These are phyloP conservation scores for Pseudonitzschia delicatissima DNA, from an alignment of 108 stramenopile genomes.

Conservation along the genomic window DNA sequence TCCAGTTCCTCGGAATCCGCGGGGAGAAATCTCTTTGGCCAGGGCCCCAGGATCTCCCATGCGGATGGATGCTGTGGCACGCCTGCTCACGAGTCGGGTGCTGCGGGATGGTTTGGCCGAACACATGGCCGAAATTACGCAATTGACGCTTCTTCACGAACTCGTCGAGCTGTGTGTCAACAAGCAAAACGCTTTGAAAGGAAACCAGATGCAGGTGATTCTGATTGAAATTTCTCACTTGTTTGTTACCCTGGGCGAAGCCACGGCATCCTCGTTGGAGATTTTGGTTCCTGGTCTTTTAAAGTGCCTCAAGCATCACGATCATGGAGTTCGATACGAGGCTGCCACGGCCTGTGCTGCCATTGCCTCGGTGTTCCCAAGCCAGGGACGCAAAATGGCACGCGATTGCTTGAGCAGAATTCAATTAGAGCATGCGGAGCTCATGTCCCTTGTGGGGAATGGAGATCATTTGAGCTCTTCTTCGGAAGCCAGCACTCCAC, in stretches of 20 bases:
- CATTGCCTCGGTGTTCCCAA: slow-evolving; percentile 60
- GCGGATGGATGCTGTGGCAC: slow-evolving; percentile 67
- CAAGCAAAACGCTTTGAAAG: slow-evolving; percentile 22
- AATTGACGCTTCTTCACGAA: slow-evolving; percentile 63
- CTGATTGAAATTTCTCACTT: slow-evolving; percentile 82
- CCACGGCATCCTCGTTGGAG: slow-evolving; percentile 61
- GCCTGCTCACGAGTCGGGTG: slow-evolving; percentile 57
- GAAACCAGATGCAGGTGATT: slow-evolving; percentile 78
- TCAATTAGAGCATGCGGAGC: slow-evolving; percentile 52
- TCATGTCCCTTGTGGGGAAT: slow-evolving; percentile 30
- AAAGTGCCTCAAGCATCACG: slow-evolving; percentile 55
- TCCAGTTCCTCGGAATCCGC: neutral
- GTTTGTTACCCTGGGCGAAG: slow-evolving; percentile 66
- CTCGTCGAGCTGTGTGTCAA: slow-evolving; percentile 43
- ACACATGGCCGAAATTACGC: slow-evolving; percentile 63
- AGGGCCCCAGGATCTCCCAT: slow-evolving; percentile 47
- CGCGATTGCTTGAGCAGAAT: slow-evolving; percentile 33
- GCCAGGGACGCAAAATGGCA: slow-evolving; percentile 49
- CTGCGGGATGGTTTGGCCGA: slow-evolving; percentile 70
- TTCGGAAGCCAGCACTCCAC: neutral
- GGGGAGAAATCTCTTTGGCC: slow-evolving; percentile 46
- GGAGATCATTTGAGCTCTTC: neutral
- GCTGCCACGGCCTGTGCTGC: slow-evolving; percentile 68
- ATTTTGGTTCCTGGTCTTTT: slow-evolving; percentile 54
- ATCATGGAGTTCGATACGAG: slow-evolving; percentile 82